Evolutionary conservation across 2,329 filamentous ascomycete genomes (phyloP).

Genomic region (Talaromyces verruculosus): DNA sequence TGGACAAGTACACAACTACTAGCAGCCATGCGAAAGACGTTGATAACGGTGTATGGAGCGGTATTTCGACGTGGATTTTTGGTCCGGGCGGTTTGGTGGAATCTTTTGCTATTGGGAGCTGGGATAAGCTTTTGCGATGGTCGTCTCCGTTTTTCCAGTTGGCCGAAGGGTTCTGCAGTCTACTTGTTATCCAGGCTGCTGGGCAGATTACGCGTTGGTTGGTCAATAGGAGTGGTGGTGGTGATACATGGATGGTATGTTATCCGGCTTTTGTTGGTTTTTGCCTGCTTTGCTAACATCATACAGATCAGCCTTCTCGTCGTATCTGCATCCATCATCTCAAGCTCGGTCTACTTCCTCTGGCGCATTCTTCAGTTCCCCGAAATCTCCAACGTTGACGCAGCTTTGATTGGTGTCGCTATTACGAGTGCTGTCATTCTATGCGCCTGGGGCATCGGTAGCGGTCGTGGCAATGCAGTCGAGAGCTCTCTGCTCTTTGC

Average conservation of each 20-base stretch:
- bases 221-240: slow-evolving; percentile 81
- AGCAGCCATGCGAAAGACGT: not conserved
- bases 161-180: slow-evolving; percentile 91
- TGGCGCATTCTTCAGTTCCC: slow-evolving; percentile 94
- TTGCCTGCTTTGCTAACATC: slow-evolving; percentile 23
- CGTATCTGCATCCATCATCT: slow-evolving; percentile 85
- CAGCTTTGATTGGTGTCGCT: slow-evolving; percentile 85
- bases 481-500: slow-evolving; percentile 94
- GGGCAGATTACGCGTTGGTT: slow-evolving; percentile 94
- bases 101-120: slow-evolving; percentile 74
- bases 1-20: slow-evolving; percentile 61
- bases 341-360: slow-evolving; percentile 91
- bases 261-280: not conserved
- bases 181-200: slow-evolving; percentile 90
- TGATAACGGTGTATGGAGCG: slow-evolving; percentile 36
- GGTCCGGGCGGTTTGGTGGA: slow-evolving; percentile 82
- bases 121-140: slow-evolving; percentile 86
- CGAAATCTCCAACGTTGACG: slow-evolving; percentile 87
- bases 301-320: slow-evolving; percentile 79
- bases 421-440: slow-evolving; percentile 92
- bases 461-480: slow-evolving; percentile 88
- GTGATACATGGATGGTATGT: slow-evolving; percentile 93
- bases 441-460: slow-evolving; percentile 90
- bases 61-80: slow-evolving; percentile 81
- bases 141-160: slow-evolving; percentile 94